These are phyloP conservation scores for Fusarium nodosum DNA, from an alignment of 2,329 filamentous ascomycete species.

Conservation along the genomic window DNA sequence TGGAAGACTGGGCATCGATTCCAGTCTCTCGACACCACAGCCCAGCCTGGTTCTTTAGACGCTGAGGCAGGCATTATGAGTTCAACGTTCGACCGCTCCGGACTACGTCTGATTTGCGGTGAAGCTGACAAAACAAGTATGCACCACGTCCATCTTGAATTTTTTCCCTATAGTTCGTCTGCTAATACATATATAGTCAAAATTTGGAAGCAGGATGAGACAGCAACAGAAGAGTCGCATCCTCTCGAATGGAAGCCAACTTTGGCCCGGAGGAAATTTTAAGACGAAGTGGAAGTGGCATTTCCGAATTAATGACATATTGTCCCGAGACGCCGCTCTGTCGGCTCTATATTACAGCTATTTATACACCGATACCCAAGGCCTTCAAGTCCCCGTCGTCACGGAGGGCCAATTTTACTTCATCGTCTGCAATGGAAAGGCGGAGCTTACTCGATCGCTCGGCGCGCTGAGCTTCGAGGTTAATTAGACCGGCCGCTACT, in stretches of 20 bases:
- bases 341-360: constrained; percentile 46
- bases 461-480: constrained; percentile 82
- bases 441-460: constrained; percentile 91
- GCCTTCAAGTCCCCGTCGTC: constrained; percentile 90
- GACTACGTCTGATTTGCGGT: constrained; percentile 89
- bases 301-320: constrained; percentile 27
- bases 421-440: constrained; percentile 88
- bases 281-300: constrained; percentile 43
- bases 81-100: constrained; percentile 91
- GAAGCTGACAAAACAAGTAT: constrained; percentile 95
- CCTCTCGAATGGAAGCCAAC: constrained; percentile 93
- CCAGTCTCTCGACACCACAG: constrained; percentile 89
- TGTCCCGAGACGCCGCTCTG: constrained; percentile 18
- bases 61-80: constrained; percentile 96
- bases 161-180: constrained; percentile 20
- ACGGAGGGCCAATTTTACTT: constrained; percentile 87
- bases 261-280: constrained; percentile 81
- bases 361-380: constrained; percentile 71
- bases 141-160: constrained; percentile 44
- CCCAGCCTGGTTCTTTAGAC: constrained; percentile 93
- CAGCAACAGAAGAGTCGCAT: constrained; percentile 90
- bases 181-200: constrained; percentile 71
- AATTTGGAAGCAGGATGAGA: constrained; percentile 95
- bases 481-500: constrained; percentile 87
- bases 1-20: constrained; percentile 97